Percentiles rank a stretch among this genome's conserved stretches.
These are phyloP conservation scores for Lathyrus tuberosus DNA, from an alignment of 306 rosid genomes.

Conservation along the genomic window DNA sequence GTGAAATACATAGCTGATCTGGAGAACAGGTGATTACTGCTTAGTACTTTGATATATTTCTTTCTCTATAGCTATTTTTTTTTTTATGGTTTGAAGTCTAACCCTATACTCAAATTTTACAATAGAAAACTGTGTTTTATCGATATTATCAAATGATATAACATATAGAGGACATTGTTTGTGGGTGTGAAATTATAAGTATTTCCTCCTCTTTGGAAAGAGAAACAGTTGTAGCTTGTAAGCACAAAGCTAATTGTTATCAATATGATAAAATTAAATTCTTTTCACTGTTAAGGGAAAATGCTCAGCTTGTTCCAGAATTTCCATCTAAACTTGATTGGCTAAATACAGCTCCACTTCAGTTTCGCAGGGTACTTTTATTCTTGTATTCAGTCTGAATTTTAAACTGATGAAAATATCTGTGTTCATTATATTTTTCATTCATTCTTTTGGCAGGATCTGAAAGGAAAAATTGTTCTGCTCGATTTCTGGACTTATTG, in stretches of 20 bases:
- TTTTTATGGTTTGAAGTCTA: conserved; percentile 12
- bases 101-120: conserved; percentile 17
- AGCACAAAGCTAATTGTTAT: conserved; percentile 16
- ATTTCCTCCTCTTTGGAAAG: conserved; percentile 24
- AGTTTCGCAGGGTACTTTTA: conserved; percentile 69
- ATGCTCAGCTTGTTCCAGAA: conserved; percentile 79
- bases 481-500: conserved; percentile 97
- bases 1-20: conserved; percentile 80
- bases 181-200: conserved; percentile 3
- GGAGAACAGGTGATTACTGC: conserved; percentile 70
- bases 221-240: conserved; percentile 17
- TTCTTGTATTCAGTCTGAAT: conserved; percentile 37
- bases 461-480: conserved; percentile 90
- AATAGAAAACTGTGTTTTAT: not conserved
- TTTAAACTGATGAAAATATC: conserved; percentile 36
- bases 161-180: conserved; percentile 28
- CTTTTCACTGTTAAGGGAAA: conserved; percentile 59
- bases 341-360: conserved; percentile 92
- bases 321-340: conserved; percentile 93
- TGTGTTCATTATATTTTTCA: conserved; percentile 26
- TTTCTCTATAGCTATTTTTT: conserved; percentile 33
- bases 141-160: conserved; percentile 9
- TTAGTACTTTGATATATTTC: conserved; percentile 30
- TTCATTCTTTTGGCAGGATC: conserved; percentile 65
- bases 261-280: conserved; percentile 33